phyloP scores from a whole-genome alignment of 768 basidiomycete species.

The Leccinellum rugosiceps region DNA sequence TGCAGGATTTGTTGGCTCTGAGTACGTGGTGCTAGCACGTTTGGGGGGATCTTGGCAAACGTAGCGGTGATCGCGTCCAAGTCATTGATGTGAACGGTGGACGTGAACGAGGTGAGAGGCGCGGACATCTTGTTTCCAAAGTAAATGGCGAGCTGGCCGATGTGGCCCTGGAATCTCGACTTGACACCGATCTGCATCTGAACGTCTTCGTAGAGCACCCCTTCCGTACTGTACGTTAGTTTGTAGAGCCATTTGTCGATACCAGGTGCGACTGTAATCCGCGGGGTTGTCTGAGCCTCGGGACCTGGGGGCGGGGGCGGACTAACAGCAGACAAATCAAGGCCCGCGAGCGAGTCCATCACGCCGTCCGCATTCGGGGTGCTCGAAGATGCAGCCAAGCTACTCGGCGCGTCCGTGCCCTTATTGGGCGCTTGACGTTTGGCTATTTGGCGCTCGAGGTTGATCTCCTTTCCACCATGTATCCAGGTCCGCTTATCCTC shows the following conservation, averaged over 20 bases:
- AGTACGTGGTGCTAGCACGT: constrained; percentile 71
- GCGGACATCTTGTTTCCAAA: constrained; percentile 92
- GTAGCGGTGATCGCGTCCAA: constrained; percentile 74
- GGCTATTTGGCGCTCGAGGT: constrained; percentile 67
- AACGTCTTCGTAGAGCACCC: constrained; percentile 92
- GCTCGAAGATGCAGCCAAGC: constrained; percentile 35
- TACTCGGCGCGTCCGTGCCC: constrained; percentile 33
- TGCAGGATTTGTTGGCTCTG: constrained; percentile 94
- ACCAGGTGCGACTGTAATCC: constrained; percentile 62
- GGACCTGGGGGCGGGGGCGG: constrained; percentile 13
- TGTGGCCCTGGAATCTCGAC: constrained; percentile 91
- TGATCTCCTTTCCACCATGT: constrained; percentile 91
- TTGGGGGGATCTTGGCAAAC: constrained; percentile 90
- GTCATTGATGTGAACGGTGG: constrained; percentile 70
- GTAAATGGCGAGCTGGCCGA: constrained; percentile 92
- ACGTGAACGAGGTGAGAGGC: constrained; percentile 89
- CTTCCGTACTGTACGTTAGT: constrained; percentile 74
- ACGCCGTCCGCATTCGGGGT: constrained; percentile 49
- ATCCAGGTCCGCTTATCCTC: constrained; percentile 96
- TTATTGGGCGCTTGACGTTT: constrained; percentile 50
- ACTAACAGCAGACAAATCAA: constrained; percentile 54
- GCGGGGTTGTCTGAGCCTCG: constrained; percentile 34
- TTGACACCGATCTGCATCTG: constrained; percentile 96
- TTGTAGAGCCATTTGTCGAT: constrained; percentile 90
- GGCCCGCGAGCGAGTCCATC: constrained; percentile 75